Evolutionary conservation across 2,329 filamentous ascomycete genomes (phyloP).

Genomic region (Venturia oleaginea): DNA sequence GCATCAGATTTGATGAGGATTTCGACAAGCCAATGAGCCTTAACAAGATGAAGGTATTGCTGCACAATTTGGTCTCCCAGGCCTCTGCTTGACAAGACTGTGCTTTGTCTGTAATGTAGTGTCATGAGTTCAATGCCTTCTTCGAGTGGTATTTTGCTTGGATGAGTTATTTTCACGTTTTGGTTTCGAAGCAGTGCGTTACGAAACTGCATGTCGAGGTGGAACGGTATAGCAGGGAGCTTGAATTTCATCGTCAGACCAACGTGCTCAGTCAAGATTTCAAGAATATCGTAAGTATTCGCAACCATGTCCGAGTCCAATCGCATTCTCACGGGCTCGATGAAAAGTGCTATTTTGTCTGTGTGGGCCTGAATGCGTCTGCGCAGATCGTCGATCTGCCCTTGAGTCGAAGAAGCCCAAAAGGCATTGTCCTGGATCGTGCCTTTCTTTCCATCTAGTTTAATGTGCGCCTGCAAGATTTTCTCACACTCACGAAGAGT

Average conservation of each 20-base stretch:
- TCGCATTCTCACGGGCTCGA: slow-evolving; percentile 17
- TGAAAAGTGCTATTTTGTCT: slow-evolving; percentile 18
- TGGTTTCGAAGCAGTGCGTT: slow-evolving; percentile 10
- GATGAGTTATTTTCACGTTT: slow-evolving; percentile 10
- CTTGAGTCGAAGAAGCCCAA: slow-evolving; percentile 17
- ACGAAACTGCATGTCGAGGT: slow-evolving; percentile 11
- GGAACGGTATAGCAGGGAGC: slow-evolving; percentile 16
- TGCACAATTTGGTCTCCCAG: slow-evolving; percentile 14
- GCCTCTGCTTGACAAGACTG: not conserved
- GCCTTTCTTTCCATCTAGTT: slow-evolving; percentile 15
- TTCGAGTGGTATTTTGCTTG: slow-evolving; percentile 15
- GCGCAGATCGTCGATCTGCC: slow-evolving; percentile 17
- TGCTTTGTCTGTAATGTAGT: slow-evolving; percentile 16
- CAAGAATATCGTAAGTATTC: slow-evolving; percentile 18
- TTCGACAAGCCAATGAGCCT: slow-evolving; percentile 18
- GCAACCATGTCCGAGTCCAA: slow-evolving; percentile 18
- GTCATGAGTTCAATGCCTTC: slow-evolving; percentile 18
- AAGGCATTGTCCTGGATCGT: slow-evolving; percentile 17
- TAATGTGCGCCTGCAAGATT: slow-evolving; percentile 18
- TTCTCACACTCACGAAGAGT: slow-evolving; percentile 19
- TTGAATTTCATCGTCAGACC: slow-evolving; percentile 13
- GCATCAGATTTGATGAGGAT: slow-evolving; percentile 15
- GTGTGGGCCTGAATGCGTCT: slow-evolving; percentile 18
- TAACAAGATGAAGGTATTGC: slow-evolving; percentile 18
- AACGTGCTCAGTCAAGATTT: slow-evolving; percentile 15